Conservation (phyloP, 1,284 basidiomycete genomes). For the Sparassis latifolia region DNA sequence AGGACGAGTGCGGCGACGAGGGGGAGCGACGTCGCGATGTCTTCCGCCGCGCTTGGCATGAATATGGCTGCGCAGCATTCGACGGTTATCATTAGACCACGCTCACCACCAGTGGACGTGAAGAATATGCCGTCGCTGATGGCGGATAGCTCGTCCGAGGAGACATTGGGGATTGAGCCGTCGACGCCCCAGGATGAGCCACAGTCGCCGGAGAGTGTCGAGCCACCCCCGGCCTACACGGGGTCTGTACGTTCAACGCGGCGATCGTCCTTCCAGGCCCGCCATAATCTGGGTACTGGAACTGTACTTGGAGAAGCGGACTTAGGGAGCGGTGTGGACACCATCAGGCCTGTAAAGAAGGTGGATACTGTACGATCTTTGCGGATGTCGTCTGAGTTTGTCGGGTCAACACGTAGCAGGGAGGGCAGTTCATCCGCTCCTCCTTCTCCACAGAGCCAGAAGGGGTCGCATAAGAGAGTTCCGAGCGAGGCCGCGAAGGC, state of each 20-base stretch:
- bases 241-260: constrained; percentile 36
- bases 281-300: constrained; percentile 60
- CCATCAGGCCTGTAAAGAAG: constrained; percentile 89
- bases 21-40: constrained; percentile 46
- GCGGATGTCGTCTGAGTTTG: constrained; percentile 74
- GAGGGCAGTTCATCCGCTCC: constrained; percentile 44
- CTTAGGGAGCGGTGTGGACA: constrained; percentile 79
- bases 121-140: constrained; percentile 38
- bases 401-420: constrained; percentile 59
- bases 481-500: constrained; percentile 57
- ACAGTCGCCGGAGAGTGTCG: constrained; percentile 19
- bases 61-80: constrained; percentile 56
- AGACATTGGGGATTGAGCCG: constrained; percentile 24
- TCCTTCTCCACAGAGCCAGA: constrained; percentile 36
- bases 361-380: constrained; percentile 76
- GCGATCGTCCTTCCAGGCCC: constrained; percentile 68
- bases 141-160: constrained; percentile 30
- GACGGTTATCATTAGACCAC: constrained; percentile 59
- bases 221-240: constrained; percentile 31
- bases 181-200: constrained; percentile 28
- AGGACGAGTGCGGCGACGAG: constrained; percentile 53
- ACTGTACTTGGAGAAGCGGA: constrained; percentile 78
- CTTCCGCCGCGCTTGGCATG: constrained; percentile 39
- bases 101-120: constrained; percentile 26
- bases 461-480: constrained; percentile 37